These are phyloP conservation scores for Monascus purpureus DNA, from an alignment of 495 filamentous ascomycete genomes.

Conservation along the genomic window DNA sequence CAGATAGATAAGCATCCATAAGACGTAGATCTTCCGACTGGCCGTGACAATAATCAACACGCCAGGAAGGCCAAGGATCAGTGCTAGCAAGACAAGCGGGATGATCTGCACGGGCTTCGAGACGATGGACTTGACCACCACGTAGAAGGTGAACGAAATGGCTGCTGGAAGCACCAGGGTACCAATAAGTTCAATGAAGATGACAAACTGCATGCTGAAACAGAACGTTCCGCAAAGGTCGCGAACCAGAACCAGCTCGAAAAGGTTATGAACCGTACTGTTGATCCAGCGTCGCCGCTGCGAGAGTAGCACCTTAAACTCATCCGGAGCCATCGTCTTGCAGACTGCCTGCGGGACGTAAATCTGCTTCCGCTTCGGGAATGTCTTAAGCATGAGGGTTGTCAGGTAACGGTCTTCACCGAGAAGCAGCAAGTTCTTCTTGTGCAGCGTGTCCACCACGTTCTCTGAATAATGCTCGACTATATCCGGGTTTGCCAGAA, in stretches of 20 bases:
- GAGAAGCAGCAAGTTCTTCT: slow-evolving; percentile 91
- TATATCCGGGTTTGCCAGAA: slow-evolving; percentile 94
- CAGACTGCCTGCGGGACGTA: slow-evolving; percentile 98
- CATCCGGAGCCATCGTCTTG: slow-evolving; percentile 92
- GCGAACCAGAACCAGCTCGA: slow-evolving; percentile 90
- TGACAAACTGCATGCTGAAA: slow-evolving; percentile 99
- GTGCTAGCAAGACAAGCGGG: slow-evolving; percentile 73
- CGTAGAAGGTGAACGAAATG: slow-evolving; percentile 93
- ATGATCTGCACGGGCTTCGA: slow-evolving; percentile 76
- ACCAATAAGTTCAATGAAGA: slow-evolving; percentile 90
- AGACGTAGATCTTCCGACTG: slow-evolving; percentile 83
- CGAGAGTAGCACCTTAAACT: slow-evolving; percentile 82
- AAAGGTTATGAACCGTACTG: slow-evolving; percentile 95
- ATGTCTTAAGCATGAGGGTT: slow-evolving; percentile 95
- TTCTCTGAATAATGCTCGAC: slow-evolving; percentile 99
- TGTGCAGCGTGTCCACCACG: slow-evolving; percentile 96
- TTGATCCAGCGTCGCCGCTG: slow-evolving; percentile 98
- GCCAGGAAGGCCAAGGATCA: slow-evolving; percentile 89
- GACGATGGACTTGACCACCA: slow-evolving; percentile 80
- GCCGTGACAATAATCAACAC: slow-evolving; percentile 90
- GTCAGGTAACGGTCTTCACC: slow-evolving; percentile 96
- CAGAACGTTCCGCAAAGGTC: slow-evolving; percentile 99
- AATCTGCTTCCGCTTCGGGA: slow-evolving; percentile 97
- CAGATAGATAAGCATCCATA: slow-evolving; percentile 96
- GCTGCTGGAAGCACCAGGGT: slow-evolving; percentile 91